Conservation (phyloP, 2,329 filamentous ascomycete species). For the Septoria linicola region DNA sequence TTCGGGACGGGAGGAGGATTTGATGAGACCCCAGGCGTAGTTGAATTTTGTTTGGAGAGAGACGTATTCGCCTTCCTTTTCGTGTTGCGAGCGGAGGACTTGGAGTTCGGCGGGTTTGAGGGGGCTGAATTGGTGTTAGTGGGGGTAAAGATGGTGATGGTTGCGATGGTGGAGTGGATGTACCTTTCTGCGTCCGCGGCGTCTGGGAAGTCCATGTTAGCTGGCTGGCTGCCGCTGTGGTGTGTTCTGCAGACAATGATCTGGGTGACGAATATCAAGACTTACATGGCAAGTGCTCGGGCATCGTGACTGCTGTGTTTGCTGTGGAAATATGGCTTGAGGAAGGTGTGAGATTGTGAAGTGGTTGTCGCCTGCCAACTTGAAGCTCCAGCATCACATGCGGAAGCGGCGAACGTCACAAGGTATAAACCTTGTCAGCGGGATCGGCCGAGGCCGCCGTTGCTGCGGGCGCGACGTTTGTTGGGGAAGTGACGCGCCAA, state of each 20-base stretch:
- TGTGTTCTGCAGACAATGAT: too few relatives aligned
- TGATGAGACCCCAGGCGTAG: conserved; percentile 98
- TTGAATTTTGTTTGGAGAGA: conserved; percentile 99
- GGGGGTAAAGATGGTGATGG: too few relatives aligned
- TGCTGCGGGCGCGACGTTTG: conserved; percentile 11
- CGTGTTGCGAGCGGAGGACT: conserved; percentile 89
- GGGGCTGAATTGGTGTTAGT: conserved; percentile 56
- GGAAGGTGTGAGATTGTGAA: conserved; percentile 1
- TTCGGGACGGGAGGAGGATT: conserved; percentile 78
- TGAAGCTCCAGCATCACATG: conserved; percentile 1
- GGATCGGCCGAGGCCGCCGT: too few relatives aligned
- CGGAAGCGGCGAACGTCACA: conserved; percentile 16
- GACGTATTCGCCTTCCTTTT: conserved; percentile 96
- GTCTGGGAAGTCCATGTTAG: conserved; percentile 58
- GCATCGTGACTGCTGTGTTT: conserved; percentile 1
- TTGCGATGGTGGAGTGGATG: conserved; percentile 22
- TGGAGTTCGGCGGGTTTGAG: conserved; percentile 89
- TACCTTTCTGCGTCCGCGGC: conserved; percentile 96
- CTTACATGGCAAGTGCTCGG: conserved; percentile 52
- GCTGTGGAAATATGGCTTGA: background rate
- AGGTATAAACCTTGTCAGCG: too few relatives aligned
- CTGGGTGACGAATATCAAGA: too few relatives aligned
- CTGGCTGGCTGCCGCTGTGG: conserved; percentile 7
- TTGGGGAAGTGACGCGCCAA: conserved; percentile 19
- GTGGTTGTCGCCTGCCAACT: conserved; percentile 15